phyloP scores from a whole-genome alignment of 805 yeast genomes.

The Metschnikowia reukaufii region DNA sequence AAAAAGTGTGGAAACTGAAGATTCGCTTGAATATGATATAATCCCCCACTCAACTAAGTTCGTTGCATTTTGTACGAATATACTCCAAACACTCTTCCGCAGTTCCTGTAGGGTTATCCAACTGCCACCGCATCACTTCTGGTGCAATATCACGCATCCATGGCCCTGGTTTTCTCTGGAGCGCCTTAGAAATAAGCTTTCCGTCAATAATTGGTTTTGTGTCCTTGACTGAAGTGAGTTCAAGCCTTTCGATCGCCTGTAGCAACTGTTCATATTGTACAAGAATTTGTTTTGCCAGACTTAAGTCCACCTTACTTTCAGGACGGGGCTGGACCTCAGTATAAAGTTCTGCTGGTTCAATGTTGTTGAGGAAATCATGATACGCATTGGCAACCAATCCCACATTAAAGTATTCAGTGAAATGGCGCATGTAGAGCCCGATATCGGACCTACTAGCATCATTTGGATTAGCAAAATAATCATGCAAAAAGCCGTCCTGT shows the following conservation, averaged over 20 bases:
- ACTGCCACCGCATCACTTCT: slow-evolving; percentile 67
- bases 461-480: slow-evolving; percentile 15
- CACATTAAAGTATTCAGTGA: slow-evolving; percentile 52
- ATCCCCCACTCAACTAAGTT: neutral
- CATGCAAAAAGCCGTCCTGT: slow-evolving; percentile 20
- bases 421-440: slow-evolving; percentile 58
- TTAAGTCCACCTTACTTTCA: neutral
- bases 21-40: too few species aligned
- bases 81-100: slow-evolving; percentile 56
- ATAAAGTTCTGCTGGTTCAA: neutral
- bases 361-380: slow-evolving; percentile 22
- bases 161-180: slow-evolving; percentile 74
- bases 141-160: slow-evolving; percentile 70
- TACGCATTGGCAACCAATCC: slow-evolving; percentile 40
- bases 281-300: slow-evolving; percentile 10
- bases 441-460: slow-evolving; percentile 50
- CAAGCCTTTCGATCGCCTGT: slow-evolving; percentile 28
- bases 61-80: slow-evolving; percentile 25
- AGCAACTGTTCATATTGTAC: slow-evolving; percentile 34
- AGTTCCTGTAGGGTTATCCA: slow-evolving; percentile 62
- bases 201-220: slow-evolving; percentile 77
- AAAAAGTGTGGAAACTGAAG: too few species aligned
- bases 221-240: slow-evolving; percentile 44
- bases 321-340: slow-evolving; percentile 2
- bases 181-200: slow-evolving; percentile 53